Conservation (phyloP, 371 early-diverging fungal species). For the Mortierella sp. region DNA sequence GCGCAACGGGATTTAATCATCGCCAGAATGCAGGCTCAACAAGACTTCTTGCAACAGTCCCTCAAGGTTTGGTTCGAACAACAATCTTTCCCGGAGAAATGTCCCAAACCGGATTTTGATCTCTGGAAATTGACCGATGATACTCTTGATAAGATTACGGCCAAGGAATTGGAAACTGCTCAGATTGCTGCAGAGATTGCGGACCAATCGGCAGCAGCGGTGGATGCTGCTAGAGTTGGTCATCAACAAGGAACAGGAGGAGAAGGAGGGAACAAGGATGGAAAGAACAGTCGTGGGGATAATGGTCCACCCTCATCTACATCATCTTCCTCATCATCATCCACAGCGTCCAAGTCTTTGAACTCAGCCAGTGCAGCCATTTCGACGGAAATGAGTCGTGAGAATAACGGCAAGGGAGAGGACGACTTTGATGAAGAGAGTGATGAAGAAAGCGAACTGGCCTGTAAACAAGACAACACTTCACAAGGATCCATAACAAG, state of each 20-base stretch:
- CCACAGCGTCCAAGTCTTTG: too few relatives aligned
- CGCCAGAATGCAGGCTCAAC: constrained; percentile 52
- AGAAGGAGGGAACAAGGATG: constrained; percentile 23
- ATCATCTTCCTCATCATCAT: too few relatives aligned
- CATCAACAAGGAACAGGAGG: constrained; percentile 32
- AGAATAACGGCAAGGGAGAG: background rate
- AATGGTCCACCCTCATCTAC: too few relatives aligned
- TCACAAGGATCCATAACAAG: too few relatives aligned
- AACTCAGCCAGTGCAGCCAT: too few relatives aligned
- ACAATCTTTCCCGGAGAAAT: too few relatives aligned
- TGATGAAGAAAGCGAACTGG: constrained; percentile 6
- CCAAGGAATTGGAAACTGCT: constrained; percentile 9
- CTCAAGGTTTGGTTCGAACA: constrained; percentile 57
- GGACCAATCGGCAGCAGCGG: constrained; percentile 33
- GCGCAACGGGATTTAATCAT: constrained; percentile 59
- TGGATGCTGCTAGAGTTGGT: constrained; percentile 37
- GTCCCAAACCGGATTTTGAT: constrained; percentile 3
- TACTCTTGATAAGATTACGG: constrained; percentile 11
- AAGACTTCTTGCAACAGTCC: constrained; percentile 50
- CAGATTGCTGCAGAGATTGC: constrained; percentile 30
- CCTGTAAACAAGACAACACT: too few relatives aligned
- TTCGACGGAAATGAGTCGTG: too few relatives aligned
- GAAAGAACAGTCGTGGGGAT: constrained; percentile 1
- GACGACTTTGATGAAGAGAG: constrained; percentile 12
- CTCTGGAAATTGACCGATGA: constrained; percentile 31